Percentiles rank a stretch among this genome's conserved stretches.
phyloP scores from a whole-genome alignment of 78 protist species.

The Bodo saltans region DNA sequence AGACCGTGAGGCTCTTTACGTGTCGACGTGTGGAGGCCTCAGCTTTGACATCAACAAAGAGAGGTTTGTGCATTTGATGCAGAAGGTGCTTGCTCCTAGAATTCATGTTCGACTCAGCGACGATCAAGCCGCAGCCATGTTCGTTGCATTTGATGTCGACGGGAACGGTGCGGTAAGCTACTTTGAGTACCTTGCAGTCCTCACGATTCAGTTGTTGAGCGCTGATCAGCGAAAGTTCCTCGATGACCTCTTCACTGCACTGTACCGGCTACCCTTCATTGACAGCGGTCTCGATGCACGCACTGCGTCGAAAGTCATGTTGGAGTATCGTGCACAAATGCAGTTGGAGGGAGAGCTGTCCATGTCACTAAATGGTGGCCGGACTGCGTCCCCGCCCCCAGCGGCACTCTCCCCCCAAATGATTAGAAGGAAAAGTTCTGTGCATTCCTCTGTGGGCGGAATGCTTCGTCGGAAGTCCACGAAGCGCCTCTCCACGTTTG shows the following conservation, averaged over 20 bases:
- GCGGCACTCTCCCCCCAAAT: too few relatives aligned
- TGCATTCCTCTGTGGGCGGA: too few relatives aligned
- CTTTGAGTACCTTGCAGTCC: neutral
- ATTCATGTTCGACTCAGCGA: neutral
- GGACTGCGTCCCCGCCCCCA: too few relatives aligned
- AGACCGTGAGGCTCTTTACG: neutral
- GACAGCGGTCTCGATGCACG: too few relatives aligned
- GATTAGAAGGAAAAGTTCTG: too few relatives aligned
- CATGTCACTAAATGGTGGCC: too few relatives aligned
- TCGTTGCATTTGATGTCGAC: neutral
- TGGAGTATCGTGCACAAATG: too few relatives aligned
- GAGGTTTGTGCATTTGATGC: neutral
- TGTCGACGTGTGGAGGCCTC: neutral
- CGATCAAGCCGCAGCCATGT: neutral
- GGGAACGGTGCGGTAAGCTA: neutral
- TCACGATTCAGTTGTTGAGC: neutral
- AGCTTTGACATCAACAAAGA: neutral
- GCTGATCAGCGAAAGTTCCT: neutral
- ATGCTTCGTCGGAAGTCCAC: too few relatives aligned
- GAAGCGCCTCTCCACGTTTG: too few relatives aligned
- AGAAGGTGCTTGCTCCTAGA: neutral
- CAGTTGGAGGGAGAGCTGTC: too few relatives aligned
- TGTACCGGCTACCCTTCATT: too few relatives aligned
- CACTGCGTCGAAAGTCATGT: too few relatives aligned
- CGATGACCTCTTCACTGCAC: neutral